Conservation (phyloP, 345 rosid genomes). For the Citropsis articulata region DNA sequence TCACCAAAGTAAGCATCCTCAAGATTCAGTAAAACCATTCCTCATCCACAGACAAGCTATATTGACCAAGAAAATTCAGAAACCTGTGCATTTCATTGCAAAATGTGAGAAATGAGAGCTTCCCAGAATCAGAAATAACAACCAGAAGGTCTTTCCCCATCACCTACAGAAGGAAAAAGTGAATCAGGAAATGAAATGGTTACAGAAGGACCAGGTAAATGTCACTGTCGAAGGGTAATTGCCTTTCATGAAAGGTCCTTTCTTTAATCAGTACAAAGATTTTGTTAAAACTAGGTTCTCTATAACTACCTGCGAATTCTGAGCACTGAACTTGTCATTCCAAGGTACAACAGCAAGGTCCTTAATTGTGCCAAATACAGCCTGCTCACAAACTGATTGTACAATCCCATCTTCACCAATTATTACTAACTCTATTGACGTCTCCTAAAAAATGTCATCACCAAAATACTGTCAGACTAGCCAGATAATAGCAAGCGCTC, state of each 20-base stretch:
- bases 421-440: slow-evolving; percentile 81
- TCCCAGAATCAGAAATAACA: slow-evolving; percentile 97
- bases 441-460: slow-evolving; percentile 53
- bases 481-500: not conserved
- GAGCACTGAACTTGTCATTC: slow-evolving; percentile 45
- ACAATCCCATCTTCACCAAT: slow-evolving; percentile 75
- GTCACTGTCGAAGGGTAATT: not conserved
- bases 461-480: slow-evolving; percentile 6
- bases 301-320: slow-evolving; percentile 46
- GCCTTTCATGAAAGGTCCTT: not conserved
- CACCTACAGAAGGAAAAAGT: slow-evolving; percentile 44
- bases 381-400: slow-evolving; percentile 79
- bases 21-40: slow-evolving; percentile 2
- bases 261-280: slow-evolving; percentile 5
- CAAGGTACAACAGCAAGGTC: slow-evolving; percentile 78
- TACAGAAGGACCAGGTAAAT: slow-evolving; percentile 2
- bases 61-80: slow-evolving; percentile 19
- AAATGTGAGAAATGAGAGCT: slow-evolving; percentile 87
- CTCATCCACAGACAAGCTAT: slow-evolving; percentile 5
- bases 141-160: slow-evolving; percentile 75
- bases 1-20: slow-evolving; percentile 11
- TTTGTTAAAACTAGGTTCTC: not conserved
- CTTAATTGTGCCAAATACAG: slow-evolving; percentile 81
- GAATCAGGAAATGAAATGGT: not conserved
- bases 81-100: slow-evolving; percentile 98